Conservation (phyloP, 257 asterid species). For the Catharanthus roseus region DNA sequence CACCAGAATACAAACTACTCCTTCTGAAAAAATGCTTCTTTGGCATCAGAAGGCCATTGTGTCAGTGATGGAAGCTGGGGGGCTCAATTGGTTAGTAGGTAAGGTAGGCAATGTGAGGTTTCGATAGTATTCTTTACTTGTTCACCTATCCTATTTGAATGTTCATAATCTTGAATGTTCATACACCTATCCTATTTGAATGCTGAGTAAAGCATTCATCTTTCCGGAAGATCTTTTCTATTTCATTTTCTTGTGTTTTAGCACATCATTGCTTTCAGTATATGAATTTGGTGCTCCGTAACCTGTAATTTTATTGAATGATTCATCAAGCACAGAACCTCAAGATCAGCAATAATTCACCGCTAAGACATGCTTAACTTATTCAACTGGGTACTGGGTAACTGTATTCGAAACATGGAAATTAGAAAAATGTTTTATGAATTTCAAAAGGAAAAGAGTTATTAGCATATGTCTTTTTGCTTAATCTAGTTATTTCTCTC, state of each 20-base stretch:
- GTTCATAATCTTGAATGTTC: too few relatives aligned
- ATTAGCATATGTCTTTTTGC: neutral
- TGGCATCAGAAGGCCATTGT: constrained; percentile 89
- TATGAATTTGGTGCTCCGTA: neutral
- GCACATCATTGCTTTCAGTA: too few relatives aligned
- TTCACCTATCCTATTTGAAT: neutral
- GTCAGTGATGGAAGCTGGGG: constrained; percentile 97
- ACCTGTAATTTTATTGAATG: neutral
- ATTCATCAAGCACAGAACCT: neutral
- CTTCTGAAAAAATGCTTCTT: constrained; percentile 43
- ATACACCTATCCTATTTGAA: neutral
- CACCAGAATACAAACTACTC: constrained; percentile 29
- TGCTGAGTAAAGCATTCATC: neutral
- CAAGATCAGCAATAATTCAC: neutral
- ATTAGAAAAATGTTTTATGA: neutral
- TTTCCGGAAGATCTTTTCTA: neutral
- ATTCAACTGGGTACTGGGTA: neutral
- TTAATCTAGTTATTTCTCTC: neutral
- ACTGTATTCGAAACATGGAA: neutral
- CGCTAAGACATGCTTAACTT: neutral
- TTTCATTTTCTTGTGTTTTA: neutral
- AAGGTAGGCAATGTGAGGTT: constrained; percentile 67
- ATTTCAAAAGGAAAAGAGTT: neutral
- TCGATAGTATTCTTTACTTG: neutral
- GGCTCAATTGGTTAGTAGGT: constrained; percentile 99